Conservation (phyloP, 2,329 filamentous ascomycete species). For the Berkeleyomyces rouxiae region DNA sequence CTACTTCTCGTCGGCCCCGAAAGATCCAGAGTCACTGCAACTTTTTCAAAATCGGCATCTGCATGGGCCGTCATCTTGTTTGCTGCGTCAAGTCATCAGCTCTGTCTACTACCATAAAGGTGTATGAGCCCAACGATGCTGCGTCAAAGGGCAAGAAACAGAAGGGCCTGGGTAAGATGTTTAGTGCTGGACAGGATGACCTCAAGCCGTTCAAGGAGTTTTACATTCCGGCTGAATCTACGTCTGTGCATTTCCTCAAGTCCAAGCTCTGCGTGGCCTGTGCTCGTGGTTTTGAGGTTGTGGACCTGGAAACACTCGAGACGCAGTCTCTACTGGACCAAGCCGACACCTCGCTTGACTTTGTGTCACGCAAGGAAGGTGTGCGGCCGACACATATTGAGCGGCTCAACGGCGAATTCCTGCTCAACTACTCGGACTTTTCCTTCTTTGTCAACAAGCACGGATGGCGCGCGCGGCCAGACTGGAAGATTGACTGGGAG, state of each 20-base stretch:
- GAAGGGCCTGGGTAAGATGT: constrained; percentile 89
- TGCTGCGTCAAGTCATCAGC: constrained; percentile 93
- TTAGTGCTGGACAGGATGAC: constrained; percentile 81
- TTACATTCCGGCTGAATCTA: constrained; percentile 96
- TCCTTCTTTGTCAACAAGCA: constrained; percentile 99
- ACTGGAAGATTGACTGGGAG: constrained; percentile 98
- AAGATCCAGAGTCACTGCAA: constrained; percentile 96
- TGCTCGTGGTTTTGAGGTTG: constrained; percentile 89
- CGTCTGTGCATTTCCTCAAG: constrained; percentile 92
- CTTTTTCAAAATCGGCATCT: constrained; percentile 96
- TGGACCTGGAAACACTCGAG: constrained; percentile 91
- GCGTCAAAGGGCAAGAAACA: constrained; percentile 91
- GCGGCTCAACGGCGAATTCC: constrained; percentile 87
- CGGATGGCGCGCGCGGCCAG: constrained; percentile 85
- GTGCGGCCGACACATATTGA: constrained; percentile 95
- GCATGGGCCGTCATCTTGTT: constrained; percentile 81
- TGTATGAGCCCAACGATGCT: constrained; percentile 94
- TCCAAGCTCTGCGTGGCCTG: constrained; percentile 95
- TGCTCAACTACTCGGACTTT: constrained; percentile 96
- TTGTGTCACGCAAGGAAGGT: constrained; percentile 84
- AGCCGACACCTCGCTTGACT: constrained; percentile 93
- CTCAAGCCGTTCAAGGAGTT: constrained; percentile 97
- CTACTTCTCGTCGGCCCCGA: constrained; percentile 69
- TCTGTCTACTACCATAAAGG: constrained; percentile 90
- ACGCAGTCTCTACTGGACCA: constrained; percentile 94